phyloP scores from a whole-genome alignment of 371 early-diverging fungal species.

The Rhizopus sp. region DNA sequence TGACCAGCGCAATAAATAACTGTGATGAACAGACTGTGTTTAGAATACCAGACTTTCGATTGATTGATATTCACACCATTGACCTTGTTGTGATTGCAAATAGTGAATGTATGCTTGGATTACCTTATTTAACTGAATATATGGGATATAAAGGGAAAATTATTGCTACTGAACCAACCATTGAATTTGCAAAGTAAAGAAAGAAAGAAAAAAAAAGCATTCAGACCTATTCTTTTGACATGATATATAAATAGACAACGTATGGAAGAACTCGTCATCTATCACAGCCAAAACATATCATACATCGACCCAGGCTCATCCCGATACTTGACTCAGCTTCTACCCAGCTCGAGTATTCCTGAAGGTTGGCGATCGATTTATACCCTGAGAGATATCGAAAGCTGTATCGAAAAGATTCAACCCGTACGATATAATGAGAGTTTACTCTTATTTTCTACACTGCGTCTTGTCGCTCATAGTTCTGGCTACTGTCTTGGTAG shows the following conservation, averaged over 20 bases:
- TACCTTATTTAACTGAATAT: conserved; percentile 86
- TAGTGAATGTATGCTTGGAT: conserved; percentile 70
- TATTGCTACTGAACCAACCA: conserved; percentile 81
- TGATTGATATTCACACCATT: conserved; percentile 59
- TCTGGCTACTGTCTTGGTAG: conserved; percentile 73
- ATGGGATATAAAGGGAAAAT: conserved; percentile 81
- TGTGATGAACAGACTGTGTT: conserved; percentile 40
- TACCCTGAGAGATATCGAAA: conserved; percentile 57
- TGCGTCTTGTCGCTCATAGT: conserved; percentile 58
- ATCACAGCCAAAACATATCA: conserved; percentile 46
- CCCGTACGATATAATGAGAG: conserved; percentile 64
- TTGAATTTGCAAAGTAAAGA: conserved; percentile 65
- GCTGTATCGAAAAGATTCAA: conserved; percentile 67
- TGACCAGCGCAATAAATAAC: conserved; percentile 10
- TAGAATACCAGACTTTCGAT: conserved; percentile 51
- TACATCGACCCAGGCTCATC: conserved; percentile 21
- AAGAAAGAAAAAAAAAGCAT: not conserved
- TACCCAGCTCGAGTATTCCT: not conserved
- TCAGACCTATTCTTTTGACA: not conserved
- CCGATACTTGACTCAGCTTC: conserved; percentile 26
- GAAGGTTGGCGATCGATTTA: conserved; percentile 57
- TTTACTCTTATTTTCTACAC: conserved; percentile 38
- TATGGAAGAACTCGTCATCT: conserved; percentile 68
- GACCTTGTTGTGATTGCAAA: conserved; percentile 82
- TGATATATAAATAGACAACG: conserved; percentile 40